Conservation (phyloP, 2,329 filamentous ascomycete species). For the Hymenoscyphus linearis region DNA sequence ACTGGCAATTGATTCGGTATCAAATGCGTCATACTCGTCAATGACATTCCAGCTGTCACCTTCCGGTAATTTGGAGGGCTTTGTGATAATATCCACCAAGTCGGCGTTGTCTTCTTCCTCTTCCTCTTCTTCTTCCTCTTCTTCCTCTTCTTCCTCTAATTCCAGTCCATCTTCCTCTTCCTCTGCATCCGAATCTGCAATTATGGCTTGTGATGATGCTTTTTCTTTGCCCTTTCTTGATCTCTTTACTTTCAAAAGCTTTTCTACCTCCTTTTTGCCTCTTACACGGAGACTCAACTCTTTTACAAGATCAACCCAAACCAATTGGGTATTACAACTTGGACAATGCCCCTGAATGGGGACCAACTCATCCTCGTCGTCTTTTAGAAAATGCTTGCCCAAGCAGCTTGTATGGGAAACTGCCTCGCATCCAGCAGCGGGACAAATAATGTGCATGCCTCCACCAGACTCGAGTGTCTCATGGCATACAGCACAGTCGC, state of each 20-base stretch:
- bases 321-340: constrained; percentile 53
- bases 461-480: constrained; percentile 40
- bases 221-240: constrained; percentile 11
- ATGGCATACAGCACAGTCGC: constrained; percentile 49
- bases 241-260: constrained; percentile 51
- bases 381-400: constrained; percentile 45
- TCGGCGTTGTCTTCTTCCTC: constrained; percentile 11
- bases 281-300: constrained; percentile 71
- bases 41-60: constrained; percentile 19
- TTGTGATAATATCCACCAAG: constrained; percentile 2
- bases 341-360: constrained; percentile 69
- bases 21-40: constrained; percentile 21
- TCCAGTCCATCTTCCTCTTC: constrained; percentile 13
- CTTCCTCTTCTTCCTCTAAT: constrained; percentile 11
- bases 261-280: constrained; percentile 64
- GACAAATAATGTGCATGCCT: constrained; percentile 54
- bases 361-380: constrained; percentile 43
- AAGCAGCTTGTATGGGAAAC: constrained; percentile 58
- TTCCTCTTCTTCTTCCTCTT: constrained; percentile 11
- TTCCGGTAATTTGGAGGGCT: neutral
- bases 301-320: constrained; percentile 76
- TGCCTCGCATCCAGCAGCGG: constrained; percentile 47
- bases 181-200: constrained; percentile 14
- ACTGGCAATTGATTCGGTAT: constrained; percentile 20
- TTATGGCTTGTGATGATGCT: constrained; percentile 14